Percentiles rank a stretch among this genome's conserved stretches.
Evolutionary conservation across 495 filamentous ascomycete species (phyloP).

Genomic region (Poronia punctata): DNA sequence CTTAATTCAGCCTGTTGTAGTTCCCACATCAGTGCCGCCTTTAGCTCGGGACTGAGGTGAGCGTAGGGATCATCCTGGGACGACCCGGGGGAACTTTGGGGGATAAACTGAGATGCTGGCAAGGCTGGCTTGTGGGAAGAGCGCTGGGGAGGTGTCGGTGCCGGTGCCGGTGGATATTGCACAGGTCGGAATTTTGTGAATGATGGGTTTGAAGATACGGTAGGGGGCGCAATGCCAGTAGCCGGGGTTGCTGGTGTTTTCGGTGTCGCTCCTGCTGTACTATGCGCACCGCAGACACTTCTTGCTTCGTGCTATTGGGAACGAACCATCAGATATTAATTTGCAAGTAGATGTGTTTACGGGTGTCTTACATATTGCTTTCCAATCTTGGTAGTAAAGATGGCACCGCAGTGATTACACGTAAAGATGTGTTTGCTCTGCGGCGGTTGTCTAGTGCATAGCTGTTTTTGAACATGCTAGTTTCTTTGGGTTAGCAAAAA

Average conservation of each 20-base stretch:
- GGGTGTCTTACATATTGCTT: conserved; percentile 27
- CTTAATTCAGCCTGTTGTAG: conserved; percentile 29
- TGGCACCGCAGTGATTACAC: conserved; percentile 35
- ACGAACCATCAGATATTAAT: conserved; percentile 5
- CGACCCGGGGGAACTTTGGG: not conserved
- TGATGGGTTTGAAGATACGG: too few species aligned
- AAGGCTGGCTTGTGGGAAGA: too few species aligned
- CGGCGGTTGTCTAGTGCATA: conserved; percentile 29
- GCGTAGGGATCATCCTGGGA: conserved; percentile 29
- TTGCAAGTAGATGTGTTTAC: not conserved
- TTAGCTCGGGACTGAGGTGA: conserved; percentile 26
- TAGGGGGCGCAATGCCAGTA: too few species aligned
- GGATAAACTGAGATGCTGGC: conserved; percentile 7
- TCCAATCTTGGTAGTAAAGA: conserved; percentile 27
- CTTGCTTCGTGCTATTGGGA: conserved; percentile 26
- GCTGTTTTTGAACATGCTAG: conserved; percentile 33
- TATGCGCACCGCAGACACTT: conserved; percentile 28
- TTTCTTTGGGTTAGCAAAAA: not conserved
- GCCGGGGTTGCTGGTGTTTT: conserved; percentile 6
- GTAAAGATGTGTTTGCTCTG: conserved; percentile 20
- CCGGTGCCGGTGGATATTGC: too few species aligned
- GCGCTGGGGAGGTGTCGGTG: conserved; percentile 3
- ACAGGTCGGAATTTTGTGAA: too few species aligned
- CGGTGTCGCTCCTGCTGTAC: conserved; percentile 15
- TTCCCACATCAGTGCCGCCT: conserved; percentile 26